Evolutionary conservation across 2,329 filamentous ascomycete species (phyloP), one percentile per base, ranked within the genome.

Genomic region (Colletotrichum viniferum): DNA sequence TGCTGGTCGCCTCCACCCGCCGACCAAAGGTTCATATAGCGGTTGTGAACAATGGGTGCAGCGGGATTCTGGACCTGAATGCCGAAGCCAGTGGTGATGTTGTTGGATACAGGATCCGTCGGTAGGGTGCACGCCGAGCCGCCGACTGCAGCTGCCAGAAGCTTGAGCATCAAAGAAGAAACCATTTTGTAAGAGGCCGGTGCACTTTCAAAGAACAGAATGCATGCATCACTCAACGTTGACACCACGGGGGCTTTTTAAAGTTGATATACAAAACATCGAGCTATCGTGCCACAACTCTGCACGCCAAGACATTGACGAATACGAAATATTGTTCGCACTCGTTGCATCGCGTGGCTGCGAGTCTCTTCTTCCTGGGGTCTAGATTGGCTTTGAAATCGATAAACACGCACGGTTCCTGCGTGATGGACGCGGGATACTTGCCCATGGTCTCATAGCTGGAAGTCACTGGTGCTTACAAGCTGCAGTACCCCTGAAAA

Each of bases 1-100:
- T 87, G 85, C 67, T 82, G 82, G 65, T 87, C 85, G 10, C 83
- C 84, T 30, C 83, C 84, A 4, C 84, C 84, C 7, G 83, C 81
- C 36, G 79, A 76, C 73, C 81, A 81, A 65, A 84, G 79, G 76
- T 85, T 85, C 78, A 86, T 79, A 69, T 81, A 81, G 32, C 81
- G 78, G 78, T 85, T 82, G 79, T 87, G 83, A 28, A 86, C 79
- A 7, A 80, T 73, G 3, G 84, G 82, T 30, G 81, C 81, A 8
- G 80, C 78, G 6, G 82, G 76, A 76, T 86, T 86, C 77, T 86
- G 85, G 36, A 86, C 81, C 73, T 83, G 81, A 72, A 86, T 80
- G 2, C 82, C 80, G 77, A 87, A 86, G 13, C 80, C 78, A 14
- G 79, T 76, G 26, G 78, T 75, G 75, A 87, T 84, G 77, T 76